Evolutionary conservation across 305 asterid species (phyloP).

Genomic region (Galium porrigens): DNA sequence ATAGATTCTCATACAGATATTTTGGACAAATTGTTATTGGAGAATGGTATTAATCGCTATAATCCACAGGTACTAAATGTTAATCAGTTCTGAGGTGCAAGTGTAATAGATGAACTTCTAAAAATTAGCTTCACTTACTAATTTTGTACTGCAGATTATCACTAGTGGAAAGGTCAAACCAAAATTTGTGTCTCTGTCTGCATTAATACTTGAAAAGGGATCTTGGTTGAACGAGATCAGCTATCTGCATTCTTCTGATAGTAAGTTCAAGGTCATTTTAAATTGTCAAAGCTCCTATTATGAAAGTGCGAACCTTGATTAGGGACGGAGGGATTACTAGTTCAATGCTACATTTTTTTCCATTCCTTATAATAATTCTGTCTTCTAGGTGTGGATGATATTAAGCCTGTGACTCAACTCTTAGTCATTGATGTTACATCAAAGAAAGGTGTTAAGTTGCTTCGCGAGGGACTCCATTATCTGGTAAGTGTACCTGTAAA

Average conservation of each 20-base stretch:
- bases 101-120: slow-evolving; percentile 8
- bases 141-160: slow-evolving; percentile 50
- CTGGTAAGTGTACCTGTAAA: slow-evolving; percentile 39
- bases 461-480: slow-evolving; percentile 78
- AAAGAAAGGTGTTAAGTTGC: slow-evolving; percentile 74
- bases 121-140: slow-evolving; percentile 9
- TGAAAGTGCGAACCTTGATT: not conserved
- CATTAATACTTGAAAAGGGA: slow-evolving; percentile 43
- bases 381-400: slow-evolving; percentile 64
- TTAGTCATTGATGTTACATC: slow-evolving; percentile 63
- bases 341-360: slow-evolving; percentile 6
- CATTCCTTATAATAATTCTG: slow-evolving; percentile 1
- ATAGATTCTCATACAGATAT: slow-evolving; percentile 74
- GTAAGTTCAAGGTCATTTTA: slow-evolving; percentile 41
- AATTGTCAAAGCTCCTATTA: slow-evolving; percentile 9
- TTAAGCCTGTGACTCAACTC: slow-evolving; percentile 97
- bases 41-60: slow-evolving; percentile 83
- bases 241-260: slow-evolving; percentile 71
- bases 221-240: slow-evolving; percentile 49
- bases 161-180: slow-evolving; percentile 78
- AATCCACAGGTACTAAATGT: slow-evolving; percentile 60
- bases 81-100: slow-evolving; percentile 2
- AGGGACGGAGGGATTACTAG: not conserved
- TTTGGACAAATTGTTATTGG: slow-evolving; percentile 71
- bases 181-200: slow-evolving; percentile 60